Evolutionary conservation across 768 basidiomycete species (phyloP).

Genomic region (Phaeotremella skinneri): DNA sequence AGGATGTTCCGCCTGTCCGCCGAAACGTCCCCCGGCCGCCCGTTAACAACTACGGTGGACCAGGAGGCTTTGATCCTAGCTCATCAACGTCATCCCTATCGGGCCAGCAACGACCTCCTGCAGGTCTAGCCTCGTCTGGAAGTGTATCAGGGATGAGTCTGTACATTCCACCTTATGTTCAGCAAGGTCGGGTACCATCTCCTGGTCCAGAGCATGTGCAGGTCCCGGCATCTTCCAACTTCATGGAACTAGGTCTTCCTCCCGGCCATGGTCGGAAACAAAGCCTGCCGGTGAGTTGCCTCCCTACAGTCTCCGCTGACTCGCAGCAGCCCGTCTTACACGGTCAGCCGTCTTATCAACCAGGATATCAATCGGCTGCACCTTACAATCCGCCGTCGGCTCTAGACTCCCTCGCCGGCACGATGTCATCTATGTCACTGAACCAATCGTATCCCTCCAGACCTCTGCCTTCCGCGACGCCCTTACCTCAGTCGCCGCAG

Average conservation of each 20-base stretch:
- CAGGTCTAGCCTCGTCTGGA: constrained; percentile 28
- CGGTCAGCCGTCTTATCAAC: constrained; percentile 7
- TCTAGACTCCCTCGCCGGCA: constrained; percentile 35
- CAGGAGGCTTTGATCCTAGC: constrained; percentile 17
- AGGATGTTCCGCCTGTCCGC: constrained; percentile 43
- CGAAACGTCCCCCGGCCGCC: constrained; percentile 37
- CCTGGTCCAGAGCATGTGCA: constrained; percentile 9
- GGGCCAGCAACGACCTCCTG: constrained; percentile 12
- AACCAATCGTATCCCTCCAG: constrained; percentile 17
- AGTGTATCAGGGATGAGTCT: constrained; percentile 45
- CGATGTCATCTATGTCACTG: constrained; percentile 41
- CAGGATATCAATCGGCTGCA: constrained; percentile 14
- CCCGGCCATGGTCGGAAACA: constrained; percentile 32
- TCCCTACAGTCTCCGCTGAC: neutral
- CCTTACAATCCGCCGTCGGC: neutral
- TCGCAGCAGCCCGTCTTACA: neutral
- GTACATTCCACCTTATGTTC: constrained; percentile 46
- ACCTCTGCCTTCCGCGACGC: constrained; percentile 22
- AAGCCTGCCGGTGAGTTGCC: constrained; percentile 30
- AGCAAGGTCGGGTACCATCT: constrained; percentile 22
- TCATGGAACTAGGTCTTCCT: constrained; percentile 42
- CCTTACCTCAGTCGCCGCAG: constrained; percentile 14
- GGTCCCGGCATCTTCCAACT: constrained; percentile 23
- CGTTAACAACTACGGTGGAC: constrained; percentile 22
- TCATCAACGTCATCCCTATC: constrained; percentile 19